Evolutionary conservation across 371 early-diverging fungal species (phyloP).

Genomic region (Dichotomocladium elegans): DNA sequence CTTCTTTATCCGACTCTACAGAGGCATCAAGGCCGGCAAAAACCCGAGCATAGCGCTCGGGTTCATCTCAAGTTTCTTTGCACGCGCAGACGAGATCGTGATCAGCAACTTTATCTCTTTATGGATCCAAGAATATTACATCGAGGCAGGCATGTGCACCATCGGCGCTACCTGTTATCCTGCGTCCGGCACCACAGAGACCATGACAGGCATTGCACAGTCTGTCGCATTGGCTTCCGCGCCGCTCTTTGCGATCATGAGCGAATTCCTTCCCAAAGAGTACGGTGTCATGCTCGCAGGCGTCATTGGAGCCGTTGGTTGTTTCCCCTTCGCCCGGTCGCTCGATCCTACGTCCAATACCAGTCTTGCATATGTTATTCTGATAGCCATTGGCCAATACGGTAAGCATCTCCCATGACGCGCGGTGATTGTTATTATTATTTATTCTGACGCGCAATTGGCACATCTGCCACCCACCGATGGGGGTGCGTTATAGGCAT

Average conservation of each 20-base stretch:
- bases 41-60: conserved; percentile 61
- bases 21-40: conserved; percentile 47
- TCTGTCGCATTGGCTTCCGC: conserved; percentile 67
- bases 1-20: not conserved
- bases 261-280: conserved; percentile 44
- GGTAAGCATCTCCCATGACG: conserved; percentile 27
- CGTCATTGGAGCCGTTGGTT: conserved; percentile 54
- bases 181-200: conserved; percentile 51
- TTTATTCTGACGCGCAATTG: too few relatives aligned
- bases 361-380: conserved; percentile 46
- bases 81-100: conserved; percentile 75
- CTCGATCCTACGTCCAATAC: conserved; percentile 50
- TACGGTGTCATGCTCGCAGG: conserved; percentile 52
- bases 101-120: conserved; percentile 71
- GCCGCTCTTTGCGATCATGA: conserved; percentile 55
- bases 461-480: too few relatives aligned
- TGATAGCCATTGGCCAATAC: conserved; percentile 72
- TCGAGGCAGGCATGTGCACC: conserved; percentile 51
- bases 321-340: conserved; percentile 56
- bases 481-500: too few relatives aligned
- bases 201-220: conserved; percentile 67
- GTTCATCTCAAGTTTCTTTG: conserved; percentile 58
- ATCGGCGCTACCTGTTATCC: conserved; percentile 31
- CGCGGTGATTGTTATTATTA: not conserved
- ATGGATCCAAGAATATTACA: conserved; percentile 67